These are phyloP conservation scores for Arabidopsis suecica DNA, from an alignment of 345 rosid genomes.

Conservation along the genomic window DNA sequence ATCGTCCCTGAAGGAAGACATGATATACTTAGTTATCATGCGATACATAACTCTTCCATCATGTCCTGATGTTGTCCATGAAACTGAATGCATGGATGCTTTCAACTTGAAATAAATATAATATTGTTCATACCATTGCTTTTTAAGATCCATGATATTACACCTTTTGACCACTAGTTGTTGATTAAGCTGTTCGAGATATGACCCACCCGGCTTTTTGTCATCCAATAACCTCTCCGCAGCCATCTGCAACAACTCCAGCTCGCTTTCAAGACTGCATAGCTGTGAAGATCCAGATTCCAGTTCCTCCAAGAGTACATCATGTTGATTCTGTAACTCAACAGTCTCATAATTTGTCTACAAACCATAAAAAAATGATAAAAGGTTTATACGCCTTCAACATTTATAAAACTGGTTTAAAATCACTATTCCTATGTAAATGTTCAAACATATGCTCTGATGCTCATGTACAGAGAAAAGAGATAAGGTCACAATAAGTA, in stretches of 20 bases:
- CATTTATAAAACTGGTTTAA: conserved; percentile 6
- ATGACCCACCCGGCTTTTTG: conserved; percentile 53
- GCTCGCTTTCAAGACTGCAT: conserved; percentile 56
- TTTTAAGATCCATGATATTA: conserved; percentile 52
- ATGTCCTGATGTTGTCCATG: conserved; percentile 23
- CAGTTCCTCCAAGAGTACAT: conserved; percentile 48
- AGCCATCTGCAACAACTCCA: conserved; percentile 60
- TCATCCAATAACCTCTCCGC: conserved; percentile 61
- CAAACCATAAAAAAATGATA: conserved; percentile 37
- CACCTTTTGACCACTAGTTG: conserved; percentile 51
- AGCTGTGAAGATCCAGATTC: conserved; percentile 52
- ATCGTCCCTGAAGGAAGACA: conserved; percentile 57
- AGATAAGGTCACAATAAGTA: conserved; percentile 10
- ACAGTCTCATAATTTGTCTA: conserved; percentile 47
- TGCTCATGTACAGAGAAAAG: not conserved
- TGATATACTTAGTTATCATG: conserved; percentile 15
- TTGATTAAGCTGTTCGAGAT: conserved; percentile 57
- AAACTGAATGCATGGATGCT: conserved; percentile 15
- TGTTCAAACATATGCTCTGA: not conserved
- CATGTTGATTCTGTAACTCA: conserved; percentile 48
- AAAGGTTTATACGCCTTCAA: not conserved
- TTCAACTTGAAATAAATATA: conserved; percentile 21
- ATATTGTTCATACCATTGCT: conserved; percentile 56
- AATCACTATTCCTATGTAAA: conserved; percentile 23
- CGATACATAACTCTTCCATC: not conserved